Conservation (phyloP, 176 grass and related monocot genomes). For the Puya raimondii region DNA sequence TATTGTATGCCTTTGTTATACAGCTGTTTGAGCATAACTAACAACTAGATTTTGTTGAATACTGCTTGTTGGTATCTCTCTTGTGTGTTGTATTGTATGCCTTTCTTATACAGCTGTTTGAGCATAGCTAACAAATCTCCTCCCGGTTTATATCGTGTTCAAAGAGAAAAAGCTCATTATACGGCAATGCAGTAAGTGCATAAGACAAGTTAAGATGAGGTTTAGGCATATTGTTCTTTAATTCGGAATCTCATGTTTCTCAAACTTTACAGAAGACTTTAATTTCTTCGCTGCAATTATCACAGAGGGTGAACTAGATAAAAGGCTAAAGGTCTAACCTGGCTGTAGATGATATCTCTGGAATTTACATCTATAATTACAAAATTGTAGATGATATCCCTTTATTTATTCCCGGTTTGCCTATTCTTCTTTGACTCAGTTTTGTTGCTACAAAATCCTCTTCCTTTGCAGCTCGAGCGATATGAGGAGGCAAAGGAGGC, state of each 20-base stretch:
- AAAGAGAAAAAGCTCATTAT: too few species aligned
- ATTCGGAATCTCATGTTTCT: too few species aligned
- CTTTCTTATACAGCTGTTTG: not conserved
- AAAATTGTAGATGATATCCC: not conserved
- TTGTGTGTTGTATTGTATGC: not conserved
- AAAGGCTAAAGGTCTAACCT: too few species aligned
- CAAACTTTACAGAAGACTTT: too few species aligned
- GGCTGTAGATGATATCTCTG: not conserved
- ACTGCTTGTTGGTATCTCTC: not conserved
- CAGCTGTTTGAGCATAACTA: too few species aligned
- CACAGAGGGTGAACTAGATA: too few species aligned
- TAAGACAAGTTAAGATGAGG: too few species aligned
- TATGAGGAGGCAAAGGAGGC: slow-evolving; percentile 69
- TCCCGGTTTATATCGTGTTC: too few species aligned
- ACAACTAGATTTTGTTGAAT: not conserved
- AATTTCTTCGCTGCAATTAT: too few species aligned
- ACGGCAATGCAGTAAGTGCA: too few species aligned
- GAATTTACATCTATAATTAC: not conserved
- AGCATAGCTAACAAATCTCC: too few species aligned
- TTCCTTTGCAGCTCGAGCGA: slow-evolving; percentile 55
- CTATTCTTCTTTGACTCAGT: not conserved
- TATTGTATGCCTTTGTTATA: not conserved
- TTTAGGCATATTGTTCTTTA: too few species aligned
- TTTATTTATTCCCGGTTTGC: not conserved
- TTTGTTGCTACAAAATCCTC: slow-evolving; percentile 13